A percentile compares a stretch with the other conserved stretches of the same genome.
phyloP scores from a whole-genome alignment of 495 filamentous ascomycete genomes.

The Xylaria curta region DNA sequence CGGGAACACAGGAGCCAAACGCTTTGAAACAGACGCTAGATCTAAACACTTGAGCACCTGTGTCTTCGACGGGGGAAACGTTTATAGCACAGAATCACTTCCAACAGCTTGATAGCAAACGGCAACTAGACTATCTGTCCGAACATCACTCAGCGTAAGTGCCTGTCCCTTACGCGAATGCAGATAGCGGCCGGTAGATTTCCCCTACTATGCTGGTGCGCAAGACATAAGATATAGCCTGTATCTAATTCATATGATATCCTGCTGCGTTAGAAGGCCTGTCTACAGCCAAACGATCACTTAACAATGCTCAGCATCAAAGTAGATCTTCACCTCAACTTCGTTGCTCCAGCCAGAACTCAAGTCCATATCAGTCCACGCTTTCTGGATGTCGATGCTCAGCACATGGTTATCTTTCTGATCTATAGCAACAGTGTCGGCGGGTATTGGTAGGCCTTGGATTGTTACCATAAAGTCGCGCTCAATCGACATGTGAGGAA shows the following conservation, averaged over 20 bases:
- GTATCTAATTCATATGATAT: background rate
- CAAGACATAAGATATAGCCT: no score
- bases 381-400: conserved; percentile 75
- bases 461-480: conserved; percentile 80
- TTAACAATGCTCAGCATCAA: conserved; percentile 42
- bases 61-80: background rate
- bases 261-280: background rate
- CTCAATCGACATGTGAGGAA: conserved; percentile 64
- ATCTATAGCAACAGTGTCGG: conserved; percentile 67
- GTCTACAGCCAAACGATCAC: background rate
- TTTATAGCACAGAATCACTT: background rate
- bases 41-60: background rate
- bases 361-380: conserved; percentile 79
- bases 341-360: conserved; percentile 85
- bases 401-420: conserved; percentile 64
- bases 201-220: no score
- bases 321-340: conserved; percentile 71
- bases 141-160: background rate
- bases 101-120: background rate
- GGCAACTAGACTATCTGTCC: background rate
- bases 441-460: conserved; percentile 69
- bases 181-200: background rate
- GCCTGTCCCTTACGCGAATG: no score
- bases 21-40: background rate
- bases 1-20: no score